Evolutionary conservation across 257 asterid genomes (phyloP), one percentile per base, ranked within the genome.

Genomic region (Craterostigma plantagineum): DNA sequence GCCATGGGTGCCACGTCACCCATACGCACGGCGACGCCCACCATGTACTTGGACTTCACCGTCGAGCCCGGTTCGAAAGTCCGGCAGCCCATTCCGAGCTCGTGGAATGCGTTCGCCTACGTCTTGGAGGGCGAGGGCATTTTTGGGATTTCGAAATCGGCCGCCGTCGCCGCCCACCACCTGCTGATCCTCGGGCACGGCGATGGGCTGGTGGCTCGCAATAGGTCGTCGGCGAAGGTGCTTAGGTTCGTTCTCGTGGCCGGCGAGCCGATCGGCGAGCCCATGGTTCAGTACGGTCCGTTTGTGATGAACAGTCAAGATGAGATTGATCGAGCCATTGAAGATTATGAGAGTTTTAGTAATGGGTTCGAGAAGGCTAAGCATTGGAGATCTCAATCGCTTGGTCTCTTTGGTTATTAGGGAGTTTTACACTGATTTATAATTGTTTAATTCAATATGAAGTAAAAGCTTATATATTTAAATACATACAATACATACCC

Each of bases 291-390:
- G 47, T 66, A 67, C 46, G 97, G 95, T 1, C 97, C 97, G 0
- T 79, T 87, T 61, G 97, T 87, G 52, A 82, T 82, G 93, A 82
- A 82, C 52, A 79, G 56, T 8, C 81, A 76, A 48, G 80, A 69
- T 12, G 71, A 87, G 52, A 67, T 87, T 11, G 90, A 87, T 8
- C 84, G 70, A 48, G 68, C 96, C 15, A 63, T 80, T 38, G 68
- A 72, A 52, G 96, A 84, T 56, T 77, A 49, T 59, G 93, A 84
- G 60, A 72, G 63, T 13, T 80, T 34, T 43, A 52, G 49, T 7
- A 84, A 84, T 64, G 96, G 96, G 9, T 84, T 84, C 59, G 93
- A 84, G 70, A 80, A 72, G 15, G 96, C 96, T 0, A 74, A 63
- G 49, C 65, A 72, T 11, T 84, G 96, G 96, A 84, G 75, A 43